A percentile compares a stretch with the other conserved stretches of the same genome.
Conservation (phyloP, 2,329 filamentous ascomycete genomes). For the Penicillium palitans region DNA sequence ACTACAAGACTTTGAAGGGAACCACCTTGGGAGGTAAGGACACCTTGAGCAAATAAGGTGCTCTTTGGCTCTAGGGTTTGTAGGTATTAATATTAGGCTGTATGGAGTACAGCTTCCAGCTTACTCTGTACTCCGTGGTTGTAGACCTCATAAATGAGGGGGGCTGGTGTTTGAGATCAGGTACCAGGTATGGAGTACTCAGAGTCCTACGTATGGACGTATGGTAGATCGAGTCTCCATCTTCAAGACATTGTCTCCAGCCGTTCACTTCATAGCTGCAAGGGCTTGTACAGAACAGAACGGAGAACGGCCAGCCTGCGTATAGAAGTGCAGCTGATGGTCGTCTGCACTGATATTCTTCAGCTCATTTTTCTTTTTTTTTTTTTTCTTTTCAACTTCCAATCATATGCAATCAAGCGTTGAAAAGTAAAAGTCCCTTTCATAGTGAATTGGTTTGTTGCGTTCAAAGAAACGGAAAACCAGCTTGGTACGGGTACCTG, state of each 20-base stretch:
- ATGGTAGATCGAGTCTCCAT: constrained; percentile 10
- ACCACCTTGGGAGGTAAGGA: constrained; percentile 5
- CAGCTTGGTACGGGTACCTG: neutral
- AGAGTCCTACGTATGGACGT: constrained; percentile 1
- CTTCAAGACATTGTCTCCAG: constrained; percentile 5
- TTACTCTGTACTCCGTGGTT: neutral
- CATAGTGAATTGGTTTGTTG: constrained; percentile 4
- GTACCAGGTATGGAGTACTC: constrained; percentile 1
- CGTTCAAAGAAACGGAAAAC: neutral
- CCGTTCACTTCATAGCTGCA: constrained; percentile 12
- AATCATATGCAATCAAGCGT: neutral
- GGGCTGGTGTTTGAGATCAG: constrained; percentile 7
- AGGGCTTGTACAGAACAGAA: constrained; percentile 11
- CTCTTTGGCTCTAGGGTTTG: neutral
- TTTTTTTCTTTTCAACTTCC: neutral
- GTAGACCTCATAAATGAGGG: neutral
- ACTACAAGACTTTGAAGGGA: neutral
- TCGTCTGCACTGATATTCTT: constrained; percentile 3
- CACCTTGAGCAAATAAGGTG: neutral
- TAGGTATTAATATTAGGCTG: neutral
- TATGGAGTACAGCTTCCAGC: neutral
- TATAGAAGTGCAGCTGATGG: constrained; percentile 3
- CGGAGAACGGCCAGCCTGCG: neutral
- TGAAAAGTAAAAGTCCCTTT: neutral
- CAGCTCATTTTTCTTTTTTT: neutral